phyloP scores from a whole-genome alignment of 306 rosid species.

The Senna tora region DNA sequence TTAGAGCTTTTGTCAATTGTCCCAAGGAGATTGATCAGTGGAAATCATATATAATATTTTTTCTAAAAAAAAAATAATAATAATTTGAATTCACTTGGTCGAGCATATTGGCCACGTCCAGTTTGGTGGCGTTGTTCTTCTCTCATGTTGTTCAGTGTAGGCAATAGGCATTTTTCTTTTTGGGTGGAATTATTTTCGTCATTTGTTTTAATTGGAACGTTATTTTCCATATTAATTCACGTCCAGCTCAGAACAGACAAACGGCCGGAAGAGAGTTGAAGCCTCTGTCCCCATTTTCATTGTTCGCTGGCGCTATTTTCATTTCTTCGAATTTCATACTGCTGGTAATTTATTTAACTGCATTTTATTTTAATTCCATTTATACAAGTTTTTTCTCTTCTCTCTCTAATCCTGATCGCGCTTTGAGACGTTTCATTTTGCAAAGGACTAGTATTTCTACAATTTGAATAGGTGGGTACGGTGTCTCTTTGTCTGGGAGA shows the following conservation, averaged over 20 bases:
- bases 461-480: constrained; percentile 29
- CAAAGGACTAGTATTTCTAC: background rate
- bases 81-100: background rate
- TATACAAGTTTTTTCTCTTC: background rate
- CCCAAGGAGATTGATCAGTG: background rate
- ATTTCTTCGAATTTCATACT: constrained; percentile 25
- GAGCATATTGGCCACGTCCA: background rate
- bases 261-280: constrained; percentile 28
- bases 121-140: background rate
- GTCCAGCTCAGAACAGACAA: constrained; percentile 20
- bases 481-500: background rate
- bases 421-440: constrained; percentile 28
- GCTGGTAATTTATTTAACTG: background rate
- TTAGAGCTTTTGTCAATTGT: constrained; percentile 36
- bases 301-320: background rate
- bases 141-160: background rate
- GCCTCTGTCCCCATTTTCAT: constrained; percentile 43
- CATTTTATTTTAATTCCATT: background rate
- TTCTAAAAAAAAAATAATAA: background rate
- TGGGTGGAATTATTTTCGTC: background rate
- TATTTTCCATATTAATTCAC: constrained; percentile 34
- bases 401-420: constrained; percentile 43
- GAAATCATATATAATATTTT: background rate
- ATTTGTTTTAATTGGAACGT: background rate
- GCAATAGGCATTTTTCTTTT: too few relatives aligned